phyloP scores from a whole-genome alignment of 192 early-diverging fungal species.

The Radiomyces spectabilis region DNA sequence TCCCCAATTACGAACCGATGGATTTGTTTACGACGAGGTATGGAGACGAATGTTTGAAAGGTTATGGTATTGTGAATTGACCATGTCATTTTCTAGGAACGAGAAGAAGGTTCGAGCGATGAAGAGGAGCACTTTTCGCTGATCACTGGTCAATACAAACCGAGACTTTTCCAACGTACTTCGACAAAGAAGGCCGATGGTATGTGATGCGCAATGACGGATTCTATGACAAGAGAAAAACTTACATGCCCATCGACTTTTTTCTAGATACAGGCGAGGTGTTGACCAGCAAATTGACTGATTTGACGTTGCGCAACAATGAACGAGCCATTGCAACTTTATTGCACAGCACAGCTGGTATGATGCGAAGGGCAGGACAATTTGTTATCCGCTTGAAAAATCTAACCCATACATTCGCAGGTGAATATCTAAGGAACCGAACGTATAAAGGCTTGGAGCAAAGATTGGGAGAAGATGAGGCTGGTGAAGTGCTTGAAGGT shows the following conservation, averaged over 20 bases:
- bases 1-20: slow-evolving; percentile 28
- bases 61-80: background rate
- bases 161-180: slow-evolving; percentile 42
- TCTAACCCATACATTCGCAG: slow-evolving; percentile 3
- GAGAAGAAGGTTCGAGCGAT: slow-evolving; percentile 41
- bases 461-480: slow-evolving; percentile 54
- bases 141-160: slow-evolving; percentile 74
- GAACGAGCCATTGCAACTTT: slow-evolving; percentile 7
- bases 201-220: background rate
- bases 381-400: background rate
- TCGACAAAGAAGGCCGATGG: too few species aligned
- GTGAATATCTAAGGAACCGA: slow-evolving; percentile 66
- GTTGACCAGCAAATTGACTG: slow-evolving; percentile 16
- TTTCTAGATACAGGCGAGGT: background rate
- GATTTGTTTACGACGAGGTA: slow-evolving; percentile 28
- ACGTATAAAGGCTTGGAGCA: slow-evolving; percentile 79
- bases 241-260: slow-evolving; percentile 2
- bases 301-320: slow-evolving; percentile 17
- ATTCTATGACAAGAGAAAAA: slow-evolving; percentile 2
- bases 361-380: background rate
- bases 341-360: slow-evolving; percentile 18
- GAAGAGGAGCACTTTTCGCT: slow-evolving; percentile 87
- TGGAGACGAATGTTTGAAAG: background rate
- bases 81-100: slow-evolving; percentile 10
- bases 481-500: slow-evolving; percentile 59